Base-by-base conservation (phyloP, 2,329 filamentous ascomycete genomes). In the Acrocalymma vagum region DNA sequence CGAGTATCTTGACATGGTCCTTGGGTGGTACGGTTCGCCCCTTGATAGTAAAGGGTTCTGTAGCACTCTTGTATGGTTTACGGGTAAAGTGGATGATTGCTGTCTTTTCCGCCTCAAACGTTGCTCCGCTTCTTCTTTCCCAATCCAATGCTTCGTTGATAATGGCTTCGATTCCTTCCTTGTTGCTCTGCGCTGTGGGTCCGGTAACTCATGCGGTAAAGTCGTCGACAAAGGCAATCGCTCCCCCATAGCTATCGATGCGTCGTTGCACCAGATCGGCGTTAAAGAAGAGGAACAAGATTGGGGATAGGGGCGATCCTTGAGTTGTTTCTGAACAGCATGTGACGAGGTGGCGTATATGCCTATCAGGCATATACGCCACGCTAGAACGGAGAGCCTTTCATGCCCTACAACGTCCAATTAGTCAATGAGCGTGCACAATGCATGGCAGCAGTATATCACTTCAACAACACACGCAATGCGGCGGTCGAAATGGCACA, bases 401-500 rank as follows among this genome's bases (percentile, higher is more conserved):
- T 90, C 70, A 85, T 84, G 48, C 88, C 88, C 8, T 92, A 86
- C 49, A 84, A 89, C 62, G 81, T 84, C 45, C 86, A 90, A 58
- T 79, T 97, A 5, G 80, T 88, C 10, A 78, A 88, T 14, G 91
- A 96, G 60, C 85, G 92, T n/a, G 85, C 93, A 64, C 81, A 86
- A 38, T 96, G 93, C 72, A 87, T 84, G 50, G 81, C 83, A 9
- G 89, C 90, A 5, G 84, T 92, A 57, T 92, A 87, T 81, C 79
- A 85, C 37, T 96, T 93, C 74, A 96, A 96, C 70, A 89, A 87
- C 65, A 85, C 88, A 15, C 86, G 83, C 23, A 90, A 90, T 53
- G 86, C 88, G 2, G 82, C 83, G 35, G 81, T 85, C 25, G 87
- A 87, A 3, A 81, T 91, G 16, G 67, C 71, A 10, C 73, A 78